Conservation (phyloP, 495 filamentous ascomycete species). For the Trichoderma parareesei region DNA sequence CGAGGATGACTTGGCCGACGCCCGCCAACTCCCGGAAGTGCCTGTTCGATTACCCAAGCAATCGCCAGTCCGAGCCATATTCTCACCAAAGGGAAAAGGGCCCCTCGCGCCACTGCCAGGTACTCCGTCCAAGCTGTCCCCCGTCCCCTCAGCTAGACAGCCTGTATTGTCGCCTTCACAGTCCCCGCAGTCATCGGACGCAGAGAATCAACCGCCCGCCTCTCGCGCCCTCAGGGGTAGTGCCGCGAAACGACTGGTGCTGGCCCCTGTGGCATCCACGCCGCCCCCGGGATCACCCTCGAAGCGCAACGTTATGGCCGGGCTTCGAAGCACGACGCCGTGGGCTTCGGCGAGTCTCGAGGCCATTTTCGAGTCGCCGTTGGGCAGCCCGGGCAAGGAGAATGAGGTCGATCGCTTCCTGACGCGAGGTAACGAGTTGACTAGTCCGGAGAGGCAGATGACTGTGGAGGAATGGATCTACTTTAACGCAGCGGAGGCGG, state of each 20-base stretch:
- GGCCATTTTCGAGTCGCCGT: constrained; percentile 36
- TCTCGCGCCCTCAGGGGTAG: constrained; percentile 41
- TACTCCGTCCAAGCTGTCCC: not conserved
- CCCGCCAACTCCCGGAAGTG: not conserved
- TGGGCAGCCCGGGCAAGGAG: constrained; percentile 50
- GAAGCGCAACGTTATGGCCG: constrained; percentile 50
- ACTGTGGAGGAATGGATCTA: constrained; percentile 88
- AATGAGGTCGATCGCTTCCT: constrained; percentile 34
- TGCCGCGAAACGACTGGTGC: constrained; percentile 24
- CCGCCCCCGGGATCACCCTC: constrained; percentile 53
- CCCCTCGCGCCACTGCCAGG: constrained; percentile 11
- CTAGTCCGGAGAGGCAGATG: constrained; percentile 76
- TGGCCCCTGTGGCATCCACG: constrained; percentile 46
- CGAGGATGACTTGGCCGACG: constrained; percentile 11
- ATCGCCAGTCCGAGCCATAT: not conserved
- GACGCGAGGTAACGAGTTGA: constrained; percentile 48
- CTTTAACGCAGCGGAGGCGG: constrained; percentile 68
- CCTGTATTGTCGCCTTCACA: constrained; percentile 43
- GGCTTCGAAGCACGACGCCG: constrained; percentile 51
- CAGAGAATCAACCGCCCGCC: constrained; percentile 68
- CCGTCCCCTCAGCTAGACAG: constrained; percentile 27
- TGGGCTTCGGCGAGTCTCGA: constrained; percentile 74
- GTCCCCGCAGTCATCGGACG: constrained; percentile 72
- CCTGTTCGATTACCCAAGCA: not conserved
- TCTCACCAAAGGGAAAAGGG: not conserved